Evolutionary conservation across 169 alveolate genomes (phyloP).

Genomic region (Plasmodium blacklocki): DNA sequence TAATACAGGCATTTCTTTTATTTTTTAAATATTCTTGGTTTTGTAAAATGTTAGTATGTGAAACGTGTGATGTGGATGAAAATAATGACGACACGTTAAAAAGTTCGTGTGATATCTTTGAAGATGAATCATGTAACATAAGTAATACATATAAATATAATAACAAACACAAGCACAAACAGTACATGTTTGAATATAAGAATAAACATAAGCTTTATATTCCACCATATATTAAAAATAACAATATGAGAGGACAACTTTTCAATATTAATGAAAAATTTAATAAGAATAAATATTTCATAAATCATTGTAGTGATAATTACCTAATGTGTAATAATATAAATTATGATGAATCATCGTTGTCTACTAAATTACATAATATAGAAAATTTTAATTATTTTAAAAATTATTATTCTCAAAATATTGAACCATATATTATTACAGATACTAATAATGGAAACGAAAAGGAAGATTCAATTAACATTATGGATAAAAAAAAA

Average conservation of each 20-base stretch:
- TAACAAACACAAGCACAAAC: background rate
- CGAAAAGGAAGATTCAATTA: background rate
- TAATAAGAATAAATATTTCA: background rate
- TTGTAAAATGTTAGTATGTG: background rate
- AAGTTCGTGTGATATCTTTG: too few species aligned
- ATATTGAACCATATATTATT: background rate
- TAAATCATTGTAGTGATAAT: background rate
- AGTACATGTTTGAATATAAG: too few species aligned
- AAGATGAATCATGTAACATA: too few species aligned
- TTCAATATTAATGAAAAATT: background rate
- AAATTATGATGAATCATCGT: background rate
- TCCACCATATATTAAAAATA: background rate
- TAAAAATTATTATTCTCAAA: too few species aligned
- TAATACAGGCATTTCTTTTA: constrained; percentile 41
- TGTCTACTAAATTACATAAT: background rate
- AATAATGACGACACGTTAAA: background rate
- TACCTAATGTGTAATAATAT: background rate
- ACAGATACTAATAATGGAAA: background rate
- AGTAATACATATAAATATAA: too few species aligned
- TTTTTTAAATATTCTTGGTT: constrained; percentile 29
- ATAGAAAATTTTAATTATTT: background rate
- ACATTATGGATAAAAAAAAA: too few species aligned
- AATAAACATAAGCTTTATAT: too few species aligned
- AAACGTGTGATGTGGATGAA: background rate
- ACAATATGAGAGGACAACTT: background rate